Conservation (phyloP, 495 filamentous ascomycete genomes). For the Tirmania nivea region DNA sequence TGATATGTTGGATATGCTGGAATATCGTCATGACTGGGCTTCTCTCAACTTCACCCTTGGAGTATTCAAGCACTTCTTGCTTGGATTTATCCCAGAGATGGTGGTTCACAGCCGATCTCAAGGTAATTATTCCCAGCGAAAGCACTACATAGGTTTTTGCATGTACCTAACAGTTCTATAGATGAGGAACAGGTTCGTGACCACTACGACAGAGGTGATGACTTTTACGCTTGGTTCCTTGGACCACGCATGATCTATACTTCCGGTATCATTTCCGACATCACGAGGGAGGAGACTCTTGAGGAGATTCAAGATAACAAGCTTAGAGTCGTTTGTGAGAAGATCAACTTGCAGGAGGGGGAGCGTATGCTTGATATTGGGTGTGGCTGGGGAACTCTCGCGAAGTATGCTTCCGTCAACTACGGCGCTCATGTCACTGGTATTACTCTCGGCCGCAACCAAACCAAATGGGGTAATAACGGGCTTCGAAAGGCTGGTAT, state of each 20-base stretch:
- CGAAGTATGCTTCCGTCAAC: conserved; percentile 55
- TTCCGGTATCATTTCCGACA: conserved; percentile 58
- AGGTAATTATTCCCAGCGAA: conserved; percentile 23
- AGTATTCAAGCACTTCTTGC: conserved; percentile 48
- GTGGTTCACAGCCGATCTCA: conserved; percentile 61
- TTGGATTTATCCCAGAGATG: conserved; percentile 50
- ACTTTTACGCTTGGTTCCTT: conserved; percentile 78
- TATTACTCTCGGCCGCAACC: conserved; percentile 61
- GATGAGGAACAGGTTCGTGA: conserved; percentile 76
- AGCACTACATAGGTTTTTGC: too few species aligned
- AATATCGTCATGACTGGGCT: conserved; percentile 76
- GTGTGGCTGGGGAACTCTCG: conserved; percentile 72
- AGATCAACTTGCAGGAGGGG: conserved; percentile 49
- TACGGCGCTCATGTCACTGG: conserved; percentile 61
- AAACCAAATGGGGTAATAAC: conserved; percentile 63
- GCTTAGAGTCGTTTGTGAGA: conserved; percentile 64
- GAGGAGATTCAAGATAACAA: conserved; percentile 85
- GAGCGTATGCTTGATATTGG: conserved; percentile 63
- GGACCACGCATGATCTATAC: conserved; percentile 85
- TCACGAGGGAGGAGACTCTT: conserved; percentile 50
- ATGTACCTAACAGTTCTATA: conserved; percentile 14
- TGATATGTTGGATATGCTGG: conserved; percentile 54
- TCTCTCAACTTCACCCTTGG: conserved; percentile 55
- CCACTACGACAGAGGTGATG: conserved; percentile 73
- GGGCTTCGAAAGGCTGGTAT: conserved; percentile 48